Percentiles rank a stretch among this genome's conserved stretches.
These are phyloP conservation scores for Dictyostelium intermedium DNA, from an alignment of 78 protist genomes.

Conservation along the genomic window DNA sequence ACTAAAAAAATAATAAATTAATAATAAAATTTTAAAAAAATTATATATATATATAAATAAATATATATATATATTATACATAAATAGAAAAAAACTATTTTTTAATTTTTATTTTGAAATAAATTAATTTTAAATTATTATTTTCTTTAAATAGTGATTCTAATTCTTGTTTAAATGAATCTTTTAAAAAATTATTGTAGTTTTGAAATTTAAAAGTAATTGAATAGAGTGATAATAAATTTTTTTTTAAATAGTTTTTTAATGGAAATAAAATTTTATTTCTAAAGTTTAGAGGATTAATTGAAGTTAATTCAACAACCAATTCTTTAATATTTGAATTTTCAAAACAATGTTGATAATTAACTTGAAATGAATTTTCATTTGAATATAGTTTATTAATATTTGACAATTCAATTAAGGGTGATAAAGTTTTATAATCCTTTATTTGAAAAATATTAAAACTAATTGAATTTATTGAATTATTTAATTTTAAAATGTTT, in stretches of 20 bases:
- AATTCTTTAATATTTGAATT: background rate
- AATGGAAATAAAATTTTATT: background rate
- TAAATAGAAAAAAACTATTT: background rate
- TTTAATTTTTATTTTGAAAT: background rate
- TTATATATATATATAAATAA: too few species aligned
- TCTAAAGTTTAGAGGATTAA: background rate
- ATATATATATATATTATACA: too few species aligned
- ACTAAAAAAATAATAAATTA: too few species aligned
- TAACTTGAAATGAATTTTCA: background rate
- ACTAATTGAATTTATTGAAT: background rate
- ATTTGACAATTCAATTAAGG: background rate
- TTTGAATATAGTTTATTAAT: background rate
- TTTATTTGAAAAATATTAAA: background rate
- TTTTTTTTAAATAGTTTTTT: background rate
- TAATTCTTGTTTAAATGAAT: background rate
- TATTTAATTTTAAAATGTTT: background rate
- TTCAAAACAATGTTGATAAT: background rate
- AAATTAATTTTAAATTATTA: background rate
- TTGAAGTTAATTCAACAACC: background rate
- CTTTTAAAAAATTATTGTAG: background rate
- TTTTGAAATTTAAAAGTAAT: background rate
- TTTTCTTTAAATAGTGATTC: background rate
- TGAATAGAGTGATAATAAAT: background rate
- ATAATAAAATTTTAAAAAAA: too few species aligned
- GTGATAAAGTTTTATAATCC: background rate